Percentiles rank a stretch among this genome's conserved stretches.
Evolutionary conservation across 768 basidiomycete genomes (phyloP).

Genomic region (Leccinum aurantiacum): DNA sequence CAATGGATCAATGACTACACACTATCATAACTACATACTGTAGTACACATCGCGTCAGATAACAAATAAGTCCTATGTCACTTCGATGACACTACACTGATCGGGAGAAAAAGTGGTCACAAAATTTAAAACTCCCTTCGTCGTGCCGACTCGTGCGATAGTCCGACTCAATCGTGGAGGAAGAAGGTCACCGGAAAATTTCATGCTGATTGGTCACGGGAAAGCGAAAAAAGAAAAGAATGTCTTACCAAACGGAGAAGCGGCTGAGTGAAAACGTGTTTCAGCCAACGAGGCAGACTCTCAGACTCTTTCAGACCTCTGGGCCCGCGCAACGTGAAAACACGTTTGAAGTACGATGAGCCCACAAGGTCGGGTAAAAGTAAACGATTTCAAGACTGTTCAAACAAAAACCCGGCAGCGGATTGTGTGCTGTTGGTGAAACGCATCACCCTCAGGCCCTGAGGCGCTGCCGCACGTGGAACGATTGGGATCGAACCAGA

Average conservation of each 20-base stretch:
- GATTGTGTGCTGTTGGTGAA: not conserved
- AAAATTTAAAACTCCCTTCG: not conserved
- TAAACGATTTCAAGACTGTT: not conserved
- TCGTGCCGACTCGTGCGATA: not conserved
- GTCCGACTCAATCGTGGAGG: slow-evolving; percentile 17
- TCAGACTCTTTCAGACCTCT: not conserved
- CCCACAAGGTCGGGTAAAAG: not conserved
- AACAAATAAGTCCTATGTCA: not conserved
- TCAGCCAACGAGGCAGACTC: not conserved
- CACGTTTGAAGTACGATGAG: not conserved
- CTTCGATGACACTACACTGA: not conserved
- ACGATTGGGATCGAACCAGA: not conserved
- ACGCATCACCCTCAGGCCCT: not conserved
- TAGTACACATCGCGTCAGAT: not conserved
- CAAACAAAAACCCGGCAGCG: not conserved
- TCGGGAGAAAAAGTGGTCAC: not conserved
- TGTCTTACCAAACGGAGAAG: slow-evolving; percentile 4
- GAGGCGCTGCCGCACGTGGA: not conserved
- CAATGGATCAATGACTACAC: not conserved
- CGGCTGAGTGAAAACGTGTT: not conserved
- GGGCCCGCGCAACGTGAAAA: not conserved
- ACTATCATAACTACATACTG: not conserved
- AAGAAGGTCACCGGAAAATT: slow-evolving; percentile 9
- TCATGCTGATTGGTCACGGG: not conserved
- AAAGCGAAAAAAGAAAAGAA: not conserved